A percentile compares a stretch with the other conserved stretches of the same genome.
These are phyloP conservation scores for Cubamyces sp. DNA, from an alignment of 768 basidiomycete genomes.

Conservation along the genomic window DNA sequence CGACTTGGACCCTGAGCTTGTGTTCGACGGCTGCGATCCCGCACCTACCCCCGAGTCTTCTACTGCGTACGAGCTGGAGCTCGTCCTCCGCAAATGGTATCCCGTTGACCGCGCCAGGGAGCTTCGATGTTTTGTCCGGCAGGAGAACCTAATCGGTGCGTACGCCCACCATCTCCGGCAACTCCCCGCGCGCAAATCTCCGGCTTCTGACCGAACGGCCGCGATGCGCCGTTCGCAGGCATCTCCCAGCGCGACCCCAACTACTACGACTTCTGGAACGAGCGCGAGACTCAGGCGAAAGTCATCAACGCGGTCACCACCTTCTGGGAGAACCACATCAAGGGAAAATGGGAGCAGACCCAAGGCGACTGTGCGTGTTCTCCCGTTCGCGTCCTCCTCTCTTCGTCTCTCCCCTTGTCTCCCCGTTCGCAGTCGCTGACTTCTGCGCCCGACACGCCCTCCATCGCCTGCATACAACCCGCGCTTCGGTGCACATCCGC, in stretches of 20 bases:
- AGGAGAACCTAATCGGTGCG: slow-evolving; percentile 73
- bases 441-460: neutral
- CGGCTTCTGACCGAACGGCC: neutral
- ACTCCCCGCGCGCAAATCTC: neutral
- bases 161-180: slow-evolving; percentile 21
- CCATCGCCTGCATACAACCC: neutral
- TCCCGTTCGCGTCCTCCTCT: neutral
- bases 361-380: slow-evolving; percentile 67
- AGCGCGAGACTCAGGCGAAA: slow-evolving; percentile 52
- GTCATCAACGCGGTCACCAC: slow-evolving; percentile 54
- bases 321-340: slow-evolving; percentile 76
- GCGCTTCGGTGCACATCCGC: neutral
- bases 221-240: slow-evolving; percentile 45
- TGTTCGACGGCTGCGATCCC: slow-evolving; percentile 68
- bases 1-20: slow-evolving; percentile 60
- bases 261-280: slow-evolving; percentile 85
- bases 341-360: slow-evolving; percentile 54
- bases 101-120: slow-evolving; percentile 83
- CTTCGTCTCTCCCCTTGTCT: neutral
- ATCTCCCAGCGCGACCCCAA: slow-evolving; percentile 89
- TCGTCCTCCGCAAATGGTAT: slow-evolving; percentile 92
- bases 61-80: slow-evolving; percentile 66
- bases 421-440: neutral
- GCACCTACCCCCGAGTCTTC: neutral
- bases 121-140: slow-evolving; percentile 87